Conservation (phyloP, 345 rosid species). For the Aquilaria sinensis region DNA sequence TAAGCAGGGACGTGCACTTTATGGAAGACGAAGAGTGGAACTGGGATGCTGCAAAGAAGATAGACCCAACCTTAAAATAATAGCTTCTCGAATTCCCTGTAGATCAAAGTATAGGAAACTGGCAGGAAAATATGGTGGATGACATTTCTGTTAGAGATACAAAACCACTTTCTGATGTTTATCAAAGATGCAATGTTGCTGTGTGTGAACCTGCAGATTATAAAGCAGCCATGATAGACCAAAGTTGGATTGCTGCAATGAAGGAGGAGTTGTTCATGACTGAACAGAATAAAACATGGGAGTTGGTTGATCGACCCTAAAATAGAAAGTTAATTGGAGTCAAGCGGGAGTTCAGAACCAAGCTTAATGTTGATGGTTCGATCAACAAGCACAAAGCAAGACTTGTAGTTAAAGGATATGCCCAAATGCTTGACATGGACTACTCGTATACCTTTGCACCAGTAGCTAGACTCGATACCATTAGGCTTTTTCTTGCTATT, state of each 20-base stretch:
- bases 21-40: slow-evolving; percentile 7
- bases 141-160: background rate
- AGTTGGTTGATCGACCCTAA: background rate
- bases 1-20: slow-evolving; percentile 11
- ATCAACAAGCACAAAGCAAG: background rate
- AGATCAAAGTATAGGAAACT: too few relatives aligned
- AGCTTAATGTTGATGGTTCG: background rate
- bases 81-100: too few relatives aligned
- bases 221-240: background rate
- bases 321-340: background rate
- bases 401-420: background rate
- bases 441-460: background rate
- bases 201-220: slow-evolving; percentile 6
- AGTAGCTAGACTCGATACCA: background rate
- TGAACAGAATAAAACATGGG: background rate
- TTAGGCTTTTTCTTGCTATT: background rate
- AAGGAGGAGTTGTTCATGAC: slow-evolving; percentile 3
- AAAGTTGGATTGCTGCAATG: background rate
- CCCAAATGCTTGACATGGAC: background rate
- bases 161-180: background rate
- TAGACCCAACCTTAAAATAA: background rate
- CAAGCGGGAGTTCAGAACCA: background rate
- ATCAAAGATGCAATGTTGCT: slow-evolving; percentile 5
- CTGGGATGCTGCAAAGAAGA: background rate
- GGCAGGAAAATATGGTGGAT: background rate